A percentile compares a stretch with the other conserved stretches of the same genome.
phyloP scores from a whole-genome alignment of 768 basidiomycete genomes.

The Plicaturopsis crispa region DNA sequence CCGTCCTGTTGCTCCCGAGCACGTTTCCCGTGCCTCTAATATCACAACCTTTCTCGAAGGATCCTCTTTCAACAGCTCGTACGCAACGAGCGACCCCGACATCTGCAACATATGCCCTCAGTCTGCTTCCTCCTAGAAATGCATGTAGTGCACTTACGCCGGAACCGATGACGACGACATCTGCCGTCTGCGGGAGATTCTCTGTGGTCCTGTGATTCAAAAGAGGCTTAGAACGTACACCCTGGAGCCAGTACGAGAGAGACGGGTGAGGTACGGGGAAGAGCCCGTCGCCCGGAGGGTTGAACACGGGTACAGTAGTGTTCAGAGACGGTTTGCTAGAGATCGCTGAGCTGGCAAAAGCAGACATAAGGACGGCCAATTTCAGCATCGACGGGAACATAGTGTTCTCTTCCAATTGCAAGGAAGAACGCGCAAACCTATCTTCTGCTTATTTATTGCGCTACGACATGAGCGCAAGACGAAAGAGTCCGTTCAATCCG shows the following conservation, averaged over 20 bases:
- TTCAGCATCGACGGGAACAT: too few species aligned
- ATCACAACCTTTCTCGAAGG: conserved; percentile 35
- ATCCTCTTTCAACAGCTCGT: conserved; percentile 11
- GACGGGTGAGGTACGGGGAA: too few species aligned
- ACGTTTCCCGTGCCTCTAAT: conserved; percentile 54
- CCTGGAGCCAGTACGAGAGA: conserved; percentile 14
- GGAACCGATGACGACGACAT: conserved; percentile 42
- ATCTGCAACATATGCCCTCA: conserved; percentile 16
- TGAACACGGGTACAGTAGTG: too few species aligned
- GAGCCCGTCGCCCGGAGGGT: too few species aligned
- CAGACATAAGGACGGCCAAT: too few species aligned
- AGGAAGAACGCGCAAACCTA: too few species aligned
- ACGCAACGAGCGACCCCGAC: conserved; percentile 13
- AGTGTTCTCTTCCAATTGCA: too few species aligned
- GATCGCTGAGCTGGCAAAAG: too few species aligned
- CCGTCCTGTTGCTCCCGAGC: conserved; percentile 47
- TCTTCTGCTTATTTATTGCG: too few species aligned
- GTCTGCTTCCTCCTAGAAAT: conserved; percentile 33
- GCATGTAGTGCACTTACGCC: conserved; percentile 45
- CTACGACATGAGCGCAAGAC: too few species aligned
- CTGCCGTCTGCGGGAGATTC: conserved; percentile 9
- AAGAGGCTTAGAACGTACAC: conserved; percentile 11
- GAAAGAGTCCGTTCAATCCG: too few species aligned
- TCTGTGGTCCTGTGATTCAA: conserved; percentile 13
- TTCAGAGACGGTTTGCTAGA: too few species aligned